Percentiles rank a stretch among this genome's conserved stretches.
phyloP scores from a whole-genome alignment of 1,139 yeast species.

The Yamadazyma dushanensis region DNA sequence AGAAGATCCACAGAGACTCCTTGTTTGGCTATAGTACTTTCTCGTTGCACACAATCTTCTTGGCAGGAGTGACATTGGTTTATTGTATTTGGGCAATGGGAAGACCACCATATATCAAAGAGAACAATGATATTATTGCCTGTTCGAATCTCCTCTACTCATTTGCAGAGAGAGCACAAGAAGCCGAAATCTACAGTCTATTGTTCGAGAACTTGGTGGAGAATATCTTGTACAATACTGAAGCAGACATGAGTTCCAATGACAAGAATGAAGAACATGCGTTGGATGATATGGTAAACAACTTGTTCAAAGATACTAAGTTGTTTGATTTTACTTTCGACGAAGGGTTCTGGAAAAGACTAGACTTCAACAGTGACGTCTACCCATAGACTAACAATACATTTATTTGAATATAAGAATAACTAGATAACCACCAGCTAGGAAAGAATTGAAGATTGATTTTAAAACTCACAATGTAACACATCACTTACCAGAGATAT shows the following conservation, averaged over 20 bases:
- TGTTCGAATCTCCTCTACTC: conserved; percentile 22
- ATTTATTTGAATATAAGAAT: not conserved
- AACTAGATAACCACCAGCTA: too few relatives aligned
- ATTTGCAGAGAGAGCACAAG: conserved; percentile 22
- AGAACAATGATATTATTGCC: conserved; percentile 22
- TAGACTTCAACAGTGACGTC: conserved; percentile 7
- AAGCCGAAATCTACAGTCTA: conserved; percentile 21
- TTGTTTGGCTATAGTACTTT: conserved; percentile 22
- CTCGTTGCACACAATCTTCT: conserved; percentile 17
- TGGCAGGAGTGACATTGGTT: conserved; percentile 21
- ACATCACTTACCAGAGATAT: not conserved
- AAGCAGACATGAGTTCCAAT: conserved; percentile 1
- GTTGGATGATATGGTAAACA: conserved; percentile 1
- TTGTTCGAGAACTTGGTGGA: conserved; percentile 22
- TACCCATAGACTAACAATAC: not conserved
- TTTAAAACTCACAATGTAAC: too few relatives aligned
- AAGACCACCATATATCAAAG: conserved; percentile 13
- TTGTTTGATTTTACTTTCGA: conserved; percentile 15
- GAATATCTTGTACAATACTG: conserved; percentile 15
- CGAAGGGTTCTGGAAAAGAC: conserved; percentile 16
- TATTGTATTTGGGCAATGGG: conserved; percentile 19
- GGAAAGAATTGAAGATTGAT: too few relatives aligned
- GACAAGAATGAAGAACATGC: not conserved
- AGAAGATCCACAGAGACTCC: conserved; percentile 19
- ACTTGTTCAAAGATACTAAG: conserved; percentile 10